A percentile compares a stretch with the other conserved stretches of the same genome.
Evolutionary conservation across 2,329 filamentous ascomycete species (phyloP).

Genomic region (Neofusicoccum kwambonambiense): DNA sequence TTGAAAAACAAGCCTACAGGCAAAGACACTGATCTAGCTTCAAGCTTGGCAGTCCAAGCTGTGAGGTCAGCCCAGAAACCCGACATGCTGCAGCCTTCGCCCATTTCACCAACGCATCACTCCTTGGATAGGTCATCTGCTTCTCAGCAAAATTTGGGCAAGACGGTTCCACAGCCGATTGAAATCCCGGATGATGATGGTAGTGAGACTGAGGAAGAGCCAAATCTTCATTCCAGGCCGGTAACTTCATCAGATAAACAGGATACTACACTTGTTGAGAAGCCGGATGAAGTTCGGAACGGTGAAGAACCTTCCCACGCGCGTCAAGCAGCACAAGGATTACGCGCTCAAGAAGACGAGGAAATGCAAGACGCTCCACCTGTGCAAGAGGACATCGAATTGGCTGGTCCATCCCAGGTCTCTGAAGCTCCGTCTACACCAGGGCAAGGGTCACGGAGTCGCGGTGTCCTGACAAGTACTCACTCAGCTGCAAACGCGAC

Average conservation of each 20-base stretch:
- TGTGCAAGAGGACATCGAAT: neutral
- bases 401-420: neutral
- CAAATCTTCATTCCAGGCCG: too few species aligned
- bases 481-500: neutral
- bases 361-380: neutral
- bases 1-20: neutral
- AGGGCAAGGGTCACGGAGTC: neutral
- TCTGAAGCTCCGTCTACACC: neutral
- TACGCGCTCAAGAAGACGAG: neutral
- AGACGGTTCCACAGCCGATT: too few species aligned
- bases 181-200: neutral
- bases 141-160: neutral
- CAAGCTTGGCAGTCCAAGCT: neutral
- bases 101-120: neutral
- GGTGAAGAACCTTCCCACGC: neutral
- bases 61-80: neutral
- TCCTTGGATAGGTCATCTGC: neutral
- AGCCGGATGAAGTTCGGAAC: too few species aligned
- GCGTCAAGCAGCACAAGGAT: neutral
- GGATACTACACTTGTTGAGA: neutral
- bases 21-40: neutral
- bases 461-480: neutral
- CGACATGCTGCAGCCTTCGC: neutral
- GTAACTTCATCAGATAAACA: neutral
- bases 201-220: slow-evolving; percentile 7